These are phyloP conservation scores for Caloboletus firmus DNA, from an alignment of 1,284 basidiomycete species.

Conservation along the genomic window DNA sequence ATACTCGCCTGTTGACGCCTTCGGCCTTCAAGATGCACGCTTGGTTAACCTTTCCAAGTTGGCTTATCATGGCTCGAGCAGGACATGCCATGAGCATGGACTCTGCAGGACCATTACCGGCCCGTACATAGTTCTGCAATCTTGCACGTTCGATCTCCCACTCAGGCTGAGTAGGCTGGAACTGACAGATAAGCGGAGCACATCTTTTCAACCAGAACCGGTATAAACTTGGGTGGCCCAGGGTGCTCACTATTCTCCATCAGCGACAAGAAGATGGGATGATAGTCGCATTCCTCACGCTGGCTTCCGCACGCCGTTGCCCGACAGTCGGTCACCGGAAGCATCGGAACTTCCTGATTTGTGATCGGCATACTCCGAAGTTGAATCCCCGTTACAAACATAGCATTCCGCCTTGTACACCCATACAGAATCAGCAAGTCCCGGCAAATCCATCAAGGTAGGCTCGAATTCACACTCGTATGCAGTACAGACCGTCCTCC, in stretches of 20 bases:
- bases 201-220: too few relatives aligned
- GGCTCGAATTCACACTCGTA: constrained; percentile 40
- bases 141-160: background rate
- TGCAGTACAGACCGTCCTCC: constrained; percentile 2
- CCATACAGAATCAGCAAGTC: constrained; percentile 21
- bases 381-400: constrained; percentile 29
- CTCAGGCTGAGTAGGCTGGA: too few relatives aligned
- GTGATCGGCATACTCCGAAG: constrained; percentile 25
- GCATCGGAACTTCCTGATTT: constrained; percentile 8
- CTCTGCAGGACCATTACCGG: background rate
- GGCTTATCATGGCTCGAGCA: background rate
- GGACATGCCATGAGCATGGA: background rate
- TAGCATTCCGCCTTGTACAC: constrained; percentile 12
- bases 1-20: background rate
- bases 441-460: constrained; percentile 56
- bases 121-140: background rate
- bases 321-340: background rate
- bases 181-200: too few relatives aligned
- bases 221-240: too few relatives aligned
- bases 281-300: too few relatives aligned
- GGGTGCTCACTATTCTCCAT: too few relatives aligned
- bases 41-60: background rate
- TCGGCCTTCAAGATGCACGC: background rate
- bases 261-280: too few relatives aligned
- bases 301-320: too few relatives aligned